Percentiles rank a stretch among this genome's conserved stretches.
Evolutionary conservation across 768 basidiomycete species (phyloP).

Genomic region (Leucosporidium scottii): DNA sequence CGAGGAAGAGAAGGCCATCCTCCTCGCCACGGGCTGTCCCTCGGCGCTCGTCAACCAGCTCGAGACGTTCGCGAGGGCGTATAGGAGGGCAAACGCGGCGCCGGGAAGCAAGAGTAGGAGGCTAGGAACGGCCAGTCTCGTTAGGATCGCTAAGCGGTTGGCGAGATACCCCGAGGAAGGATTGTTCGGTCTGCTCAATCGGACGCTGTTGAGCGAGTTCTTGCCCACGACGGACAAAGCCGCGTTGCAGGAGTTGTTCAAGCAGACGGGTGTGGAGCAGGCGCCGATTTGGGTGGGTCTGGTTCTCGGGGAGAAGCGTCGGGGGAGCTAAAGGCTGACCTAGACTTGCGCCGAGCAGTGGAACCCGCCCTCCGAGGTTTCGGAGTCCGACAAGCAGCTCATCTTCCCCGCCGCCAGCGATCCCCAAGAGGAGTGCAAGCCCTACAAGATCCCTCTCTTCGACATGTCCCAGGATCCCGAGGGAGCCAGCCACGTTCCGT

Average conservation of each 20-base stretch:
- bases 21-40: slow-evolving; percentile 20
- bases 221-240: slow-evolving; percentile 18
- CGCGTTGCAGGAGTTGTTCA: slow-evolving; percentile 2
- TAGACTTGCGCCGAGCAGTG: not conserved
- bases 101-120: slow-evolving; percentile 15
- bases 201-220: slow-evolving; percentile 20
- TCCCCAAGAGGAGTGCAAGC: not conserved
- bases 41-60: slow-evolving; percentile 9
- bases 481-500: slow-evolving; percentile 15
- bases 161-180: slow-evolving; percentile 8
- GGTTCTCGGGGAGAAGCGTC: too few species aligned
- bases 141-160: slow-evolving; percentile 19
- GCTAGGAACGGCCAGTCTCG: slow-evolving; percentile 15
- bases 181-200: slow-evolving; percentile 8
- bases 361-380: slow-evolving; percentile 9
- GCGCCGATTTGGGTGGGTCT: not conserved
- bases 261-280: not conserved
- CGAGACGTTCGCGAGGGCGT: slow-evolving; percentile 13
- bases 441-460: slow-evolving; percentile 6
- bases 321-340: not conserved
- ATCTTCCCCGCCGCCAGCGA: slow-evolving; percentile 5
- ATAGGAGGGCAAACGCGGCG: slow-evolving; percentile 1
- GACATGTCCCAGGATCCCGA: not conserved
- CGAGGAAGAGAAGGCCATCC: slow-evolving; percentile 16
- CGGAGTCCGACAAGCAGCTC: not conserved